These are phyloP conservation scores for Silene vulgaris DNA, from an alignment of 179 eudicot species.

Conservation along the genomic window DNA sequence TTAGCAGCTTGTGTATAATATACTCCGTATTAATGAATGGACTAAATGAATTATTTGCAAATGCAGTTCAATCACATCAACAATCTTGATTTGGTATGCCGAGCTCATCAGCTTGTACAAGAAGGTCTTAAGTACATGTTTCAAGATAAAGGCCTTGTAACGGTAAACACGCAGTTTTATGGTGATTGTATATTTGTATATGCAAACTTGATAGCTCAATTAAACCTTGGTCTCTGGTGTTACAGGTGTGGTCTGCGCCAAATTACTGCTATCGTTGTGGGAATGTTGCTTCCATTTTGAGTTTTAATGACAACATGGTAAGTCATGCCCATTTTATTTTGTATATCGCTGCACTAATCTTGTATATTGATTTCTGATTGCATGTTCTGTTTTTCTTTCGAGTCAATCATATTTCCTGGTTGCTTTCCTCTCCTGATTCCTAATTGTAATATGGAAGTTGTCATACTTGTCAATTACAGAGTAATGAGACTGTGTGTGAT, in stretches of 20 bases:
- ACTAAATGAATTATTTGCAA: conserved; percentile 8
- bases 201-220: background rate
- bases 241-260: conserved; percentile 99
- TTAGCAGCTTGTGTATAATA: conserved; percentile 13
- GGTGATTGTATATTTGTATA: conserved; percentile 6
- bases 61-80: conserved; percentile 96
- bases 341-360: background rate
- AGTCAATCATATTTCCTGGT: too few relatives aligned
- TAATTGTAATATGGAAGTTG: too few relatives aligned
- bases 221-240: conserved; percentile 21
- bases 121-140: conserved; percentile 99
- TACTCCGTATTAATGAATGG: background rate
- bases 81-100: conserved; percentile 93
- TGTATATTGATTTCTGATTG: background rate
- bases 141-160: conserved; percentile 98
- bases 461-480: too few relatives aligned
- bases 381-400: background rate
- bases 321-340: conserved; percentile 12
- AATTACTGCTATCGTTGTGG: conserved; percentile 99
- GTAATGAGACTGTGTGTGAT: too few relatives aligned
- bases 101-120: conserved; percentile 98
- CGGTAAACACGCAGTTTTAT: conserved; percentile 52
- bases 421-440: too few relatives aligned
- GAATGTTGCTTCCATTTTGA: conserved; percentile 98
- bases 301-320: conserved; percentile 98